A percentile compares a stretch with the other conserved stretches of the same genome.
Conservation (phyloP, 371 early-diverging fungal genomes). For the Mortierella sp. region DNA sequence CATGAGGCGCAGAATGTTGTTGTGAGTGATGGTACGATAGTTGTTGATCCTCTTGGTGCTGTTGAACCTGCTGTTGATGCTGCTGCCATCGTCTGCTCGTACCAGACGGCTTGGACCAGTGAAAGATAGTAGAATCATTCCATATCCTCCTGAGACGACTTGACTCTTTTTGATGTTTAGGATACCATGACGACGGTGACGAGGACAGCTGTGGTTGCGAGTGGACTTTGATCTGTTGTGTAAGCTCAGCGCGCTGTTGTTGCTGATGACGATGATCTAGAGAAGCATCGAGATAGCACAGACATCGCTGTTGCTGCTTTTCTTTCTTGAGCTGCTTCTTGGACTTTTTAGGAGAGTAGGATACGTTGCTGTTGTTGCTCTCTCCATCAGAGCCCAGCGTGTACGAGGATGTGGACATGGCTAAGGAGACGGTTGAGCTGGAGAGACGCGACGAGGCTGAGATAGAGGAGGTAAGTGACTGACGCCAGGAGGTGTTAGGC, state of each 20-base stretch:
- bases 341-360: slow-evolving; percentile 10
- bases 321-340: slow-evolving; percentile 23
- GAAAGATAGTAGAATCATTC: slow-evolving; percentile 48
- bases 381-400: slow-evolving; percentile 35
- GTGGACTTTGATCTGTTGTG: slow-evolving; percentile 3
- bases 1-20: neutral
- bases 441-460: slow-evolving; percentile 41
- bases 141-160: slow-evolving; percentile 43
- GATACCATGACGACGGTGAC: slow-evolving; percentile 32
- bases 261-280: slow-evolving; percentile 17
- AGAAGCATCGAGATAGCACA: slow-evolving; percentile 37
- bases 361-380: slow-evolving; percentile 2
- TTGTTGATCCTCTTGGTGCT: neutral
- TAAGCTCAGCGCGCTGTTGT: neutral
- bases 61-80: neutral
- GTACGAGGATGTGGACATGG: slow-evolving; percentile 21
- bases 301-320: slow-evolving; percentile 26
- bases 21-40: neutral
- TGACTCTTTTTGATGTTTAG: slow-evolving; percentile 24
- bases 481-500: slow-evolving; percentile 1
- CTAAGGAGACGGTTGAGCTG: slow-evolving; percentile 25
- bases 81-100: neutral
- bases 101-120: slow-evolving; percentile 29
- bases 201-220: slow-evolving; percentile 7
- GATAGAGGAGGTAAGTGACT: slow-evolving; percentile 13